phyloP scores from a whole-genome alignment of 371 early-diverging fungal species.

The Gilbertella persicaria region DNA sequence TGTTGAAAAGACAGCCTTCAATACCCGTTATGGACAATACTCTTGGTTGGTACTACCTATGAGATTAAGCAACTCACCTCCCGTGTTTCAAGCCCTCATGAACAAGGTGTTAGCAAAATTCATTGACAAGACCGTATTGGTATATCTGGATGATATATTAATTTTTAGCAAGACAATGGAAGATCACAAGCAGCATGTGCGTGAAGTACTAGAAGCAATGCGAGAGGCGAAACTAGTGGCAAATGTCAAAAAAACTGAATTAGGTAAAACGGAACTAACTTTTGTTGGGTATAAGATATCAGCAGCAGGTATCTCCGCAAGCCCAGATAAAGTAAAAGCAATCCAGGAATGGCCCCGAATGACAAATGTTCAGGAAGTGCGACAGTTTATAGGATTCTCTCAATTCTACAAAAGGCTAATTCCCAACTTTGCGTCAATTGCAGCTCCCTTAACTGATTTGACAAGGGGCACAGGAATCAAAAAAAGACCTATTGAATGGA shows the following conservation, averaged over 20 bases:
- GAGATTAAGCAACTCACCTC: neutral
- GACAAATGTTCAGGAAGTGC: conserved; percentile 34
- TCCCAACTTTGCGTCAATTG: conserved; percentile 27
- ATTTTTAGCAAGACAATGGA: conserved; percentile 48
- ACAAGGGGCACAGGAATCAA: conserved; percentile 29
- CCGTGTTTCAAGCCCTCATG: conserved; percentile 3
- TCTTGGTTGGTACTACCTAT: neutral
- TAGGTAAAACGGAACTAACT: conserved; percentile 29
- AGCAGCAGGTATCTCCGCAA: conserved; percentile 27
- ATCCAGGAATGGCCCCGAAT: conserved; percentile 42
- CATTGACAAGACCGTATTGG: conserved; percentile 35
- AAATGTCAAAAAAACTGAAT: conserved; percentile 56
- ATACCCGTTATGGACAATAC: conserved; percentile 10
- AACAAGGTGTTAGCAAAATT: conserved; percentile 26
- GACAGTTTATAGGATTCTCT: conserved; percentile 34
- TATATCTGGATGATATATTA: conserved; percentile 63
- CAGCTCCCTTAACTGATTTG: conserved; percentile 41
- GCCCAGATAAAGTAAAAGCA: conserved; percentile 28
- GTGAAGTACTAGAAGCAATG: conserved; percentile 34
- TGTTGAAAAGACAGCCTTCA: conserved; percentile 7
- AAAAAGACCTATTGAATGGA: conserved; percentile 22
- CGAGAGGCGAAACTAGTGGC: conserved; percentile 29
- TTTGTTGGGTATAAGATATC: conserved; percentile 48
- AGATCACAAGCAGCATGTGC: conserved; percentile 48
- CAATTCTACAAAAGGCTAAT: conserved; percentile 40